Conservation (phyloP, 345 rosid genomes). For the Cardamine chenopodiifolia region DNA sequence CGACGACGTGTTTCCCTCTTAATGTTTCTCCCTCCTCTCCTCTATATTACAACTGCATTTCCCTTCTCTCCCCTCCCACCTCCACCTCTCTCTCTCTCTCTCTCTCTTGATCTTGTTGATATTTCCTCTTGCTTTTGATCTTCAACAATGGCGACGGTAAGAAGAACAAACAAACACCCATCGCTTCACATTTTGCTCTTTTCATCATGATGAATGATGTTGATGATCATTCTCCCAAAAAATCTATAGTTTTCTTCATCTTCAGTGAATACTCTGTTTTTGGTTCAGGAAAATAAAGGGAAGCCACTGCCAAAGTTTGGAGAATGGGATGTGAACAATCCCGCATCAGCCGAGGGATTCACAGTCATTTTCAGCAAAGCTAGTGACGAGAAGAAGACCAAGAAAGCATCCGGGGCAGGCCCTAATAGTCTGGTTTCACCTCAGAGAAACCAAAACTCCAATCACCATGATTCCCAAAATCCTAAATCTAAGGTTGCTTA, state of each 20-base stretch:
- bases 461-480: slow-evolving; percentile 29
- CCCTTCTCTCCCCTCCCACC: slow-evolving; percentile 20
- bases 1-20: slow-evolving; percentile 44
- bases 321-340: slow-evolving; percentile 67
- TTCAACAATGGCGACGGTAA: slow-evolving; percentile 44
- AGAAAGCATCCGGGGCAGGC: slow-evolving; percentile 37
- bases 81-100: slow-evolving; percentile 17
- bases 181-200: not conserved
- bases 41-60: slow-evolving; percentile 34
- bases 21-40: slow-evolving; percentile 6
- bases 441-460: slow-evolving; percentile 33
- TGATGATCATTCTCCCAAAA: not conserved
- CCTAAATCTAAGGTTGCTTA: slow-evolving; percentile 34
- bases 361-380: slow-evolving; percentile 67
- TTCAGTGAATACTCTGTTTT: slow-evolving; percentile 7
- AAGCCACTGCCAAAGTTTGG: slow-evolving; percentile 62
- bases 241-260: slow-evolving; percentile 2
- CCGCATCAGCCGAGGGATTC: slow-evolving; percentile 62
- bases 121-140: slow-evolving; percentile 14
- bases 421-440: slow-evolving; percentile 37
- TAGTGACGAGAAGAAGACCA: slow-evolving; percentile 59
- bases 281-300: slow-evolving; percentile 49
- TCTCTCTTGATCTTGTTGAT: slow-evolving; percentile 14
- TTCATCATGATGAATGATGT: not conserved
- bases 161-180: not conserved